Percentiles rank a stretch among this genome's conserved stretches.
These are phyloP conservation scores for Fraxinus anomala DNA, from an alignment of 257 asterid genomes.

Conservation along the genomic window DNA sequence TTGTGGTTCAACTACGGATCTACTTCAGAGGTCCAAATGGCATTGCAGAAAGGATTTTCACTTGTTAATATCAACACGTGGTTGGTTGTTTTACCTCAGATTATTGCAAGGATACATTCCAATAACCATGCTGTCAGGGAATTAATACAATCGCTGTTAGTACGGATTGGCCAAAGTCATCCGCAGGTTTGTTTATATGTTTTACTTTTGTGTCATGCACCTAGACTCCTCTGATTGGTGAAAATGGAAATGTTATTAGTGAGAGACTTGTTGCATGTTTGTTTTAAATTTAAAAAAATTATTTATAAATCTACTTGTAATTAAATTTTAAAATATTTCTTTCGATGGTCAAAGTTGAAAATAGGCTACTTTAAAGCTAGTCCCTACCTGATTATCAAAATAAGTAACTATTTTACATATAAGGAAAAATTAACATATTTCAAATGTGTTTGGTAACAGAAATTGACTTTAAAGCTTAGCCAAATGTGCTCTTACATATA, in stretches of 20 bases:
- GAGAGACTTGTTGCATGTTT: not conserved
- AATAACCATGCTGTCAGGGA: slow-evolving; percentile 92
- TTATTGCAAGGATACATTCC: slow-evolving; percentile 98
- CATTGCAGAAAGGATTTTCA: slow-evolving; percentile 87
- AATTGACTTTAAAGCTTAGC: not conserved
- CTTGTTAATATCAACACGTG: slow-evolving; percentile 97
- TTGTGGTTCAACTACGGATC: slow-evolving; percentile 99
- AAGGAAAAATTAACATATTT: not conserved
- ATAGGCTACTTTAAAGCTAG: not conserved
- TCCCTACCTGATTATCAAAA: not conserved
- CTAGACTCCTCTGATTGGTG: not conserved
- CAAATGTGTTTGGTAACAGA: not conserved
- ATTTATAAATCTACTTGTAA: not conserved
- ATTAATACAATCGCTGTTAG: slow-evolving; percentile 88
- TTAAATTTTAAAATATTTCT: not conserved
- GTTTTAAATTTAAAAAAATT: not conserved
- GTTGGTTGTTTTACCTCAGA: slow-evolving; percentile 99
- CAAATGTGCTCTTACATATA: not conserved
- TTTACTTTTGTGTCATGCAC: not conserved
- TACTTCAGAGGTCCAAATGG: slow-evolving; percentile 94
- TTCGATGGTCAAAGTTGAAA: not conserved
- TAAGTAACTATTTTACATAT: too few species aligned
- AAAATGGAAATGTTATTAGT: not conserved
- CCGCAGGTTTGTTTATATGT: slow-evolving; percentile 75
- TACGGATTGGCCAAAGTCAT: slow-evolving; percentile 94